These are phyloP conservation scores for Candida corydali DNA, from an alignment of 805 yeast species.

Conservation along the genomic window DNA sequence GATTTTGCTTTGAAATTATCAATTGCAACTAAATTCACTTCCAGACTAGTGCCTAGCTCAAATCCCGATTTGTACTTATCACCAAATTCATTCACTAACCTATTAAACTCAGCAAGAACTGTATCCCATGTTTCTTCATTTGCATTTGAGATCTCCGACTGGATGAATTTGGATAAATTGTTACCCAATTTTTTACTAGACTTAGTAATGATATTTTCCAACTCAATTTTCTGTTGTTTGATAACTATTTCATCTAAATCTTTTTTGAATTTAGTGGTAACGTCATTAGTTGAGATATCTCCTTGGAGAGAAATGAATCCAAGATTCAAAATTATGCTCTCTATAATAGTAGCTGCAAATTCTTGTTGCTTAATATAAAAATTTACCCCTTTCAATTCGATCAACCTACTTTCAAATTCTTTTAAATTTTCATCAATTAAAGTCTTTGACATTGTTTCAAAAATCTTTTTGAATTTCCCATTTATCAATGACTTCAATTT, in stretches of 20 bases:
- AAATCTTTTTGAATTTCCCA: conserved; percentile 31
- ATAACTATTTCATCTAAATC: conserved; percentile 40
- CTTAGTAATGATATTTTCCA: conserved; percentile 29
- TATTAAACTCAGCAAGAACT: conserved; percentile 42
- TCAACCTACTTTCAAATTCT: conserved; percentile 13
- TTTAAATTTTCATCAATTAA: conserved; percentile 11
- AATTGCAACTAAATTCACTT: conserved; percentile 38
- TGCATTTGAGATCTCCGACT: conserved; percentile 48
- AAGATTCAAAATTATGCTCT: conserved; percentile 5
- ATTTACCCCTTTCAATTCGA: conserved; percentile 9
- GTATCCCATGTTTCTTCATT: conserved; percentile 57
- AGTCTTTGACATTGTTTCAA: conserved; percentile 24
- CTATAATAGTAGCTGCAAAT: conserved; percentile 3
- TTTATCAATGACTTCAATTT: conserved; percentile 43
- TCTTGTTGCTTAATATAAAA: conserved; percentile 7
- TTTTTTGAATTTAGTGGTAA: conserved; percentile 16
- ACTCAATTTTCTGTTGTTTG: conserved; percentile 32
- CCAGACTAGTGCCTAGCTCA: conserved; percentile 53
- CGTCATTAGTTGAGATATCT: conserved; percentile 20
- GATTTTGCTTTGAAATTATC: conserved; percentile 47
- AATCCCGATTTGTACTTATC: conserved; percentile 32
- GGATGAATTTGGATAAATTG: conserved; percentile 48
- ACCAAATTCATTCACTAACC: conserved; percentile 8
- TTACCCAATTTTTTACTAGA: conserved; percentile 43
- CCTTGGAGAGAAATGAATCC: conserved; percentile 24